Evolutionary conservation across 805 yeast species (phyloP), one percentile per base, ranked within the genome.

Genomic region (Zygoascus ofunaensis): DNA sequence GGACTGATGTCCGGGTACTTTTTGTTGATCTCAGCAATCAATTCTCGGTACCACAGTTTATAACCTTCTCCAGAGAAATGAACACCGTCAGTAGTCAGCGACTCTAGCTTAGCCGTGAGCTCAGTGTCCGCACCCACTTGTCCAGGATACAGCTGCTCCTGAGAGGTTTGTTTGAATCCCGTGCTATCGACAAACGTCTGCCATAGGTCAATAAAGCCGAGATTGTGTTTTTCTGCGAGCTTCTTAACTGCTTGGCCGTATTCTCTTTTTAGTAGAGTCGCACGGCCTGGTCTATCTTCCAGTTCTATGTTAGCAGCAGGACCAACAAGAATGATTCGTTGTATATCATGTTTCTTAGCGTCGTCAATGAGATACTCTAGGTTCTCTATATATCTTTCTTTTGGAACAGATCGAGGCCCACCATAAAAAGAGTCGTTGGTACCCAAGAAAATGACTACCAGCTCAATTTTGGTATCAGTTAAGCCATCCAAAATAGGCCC

Each of bases 21-120:
- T 53, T 77, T 82, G 62, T 87, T 89, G 55, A 92, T 80, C 56
- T 82, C 82, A 68, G 87, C 80, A 58, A 90, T 85, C 55, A 96
- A 87, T 68, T 82, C 77, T 76, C 95, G 86, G 79, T 92, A 90
- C 61, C 30, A 44, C 63, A 26, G 30, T 12, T 26, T 58, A 60
- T 81, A 82, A 0, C 77, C 80, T 24, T 61, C 56, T 0, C 76
- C 75, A 2, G 73, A 65, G 57, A 66, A 82, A 59, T 82, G 89
- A 36, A 82, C 57, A 3, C 87, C 87, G 48, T 74, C 80, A 12
- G 57, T 49, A 12, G 76, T 54, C 5, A 75, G 52, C 14, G 35
- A 18, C 36, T 43, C 35, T 15, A 24, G 19, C 4, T 22, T 30
- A 17, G 7, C 34, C 7, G 32, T 17, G 10, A 26, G 12, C 12